Conservation (phyloP, 106 monocot species). For the Dioscorea alata region DNA sequence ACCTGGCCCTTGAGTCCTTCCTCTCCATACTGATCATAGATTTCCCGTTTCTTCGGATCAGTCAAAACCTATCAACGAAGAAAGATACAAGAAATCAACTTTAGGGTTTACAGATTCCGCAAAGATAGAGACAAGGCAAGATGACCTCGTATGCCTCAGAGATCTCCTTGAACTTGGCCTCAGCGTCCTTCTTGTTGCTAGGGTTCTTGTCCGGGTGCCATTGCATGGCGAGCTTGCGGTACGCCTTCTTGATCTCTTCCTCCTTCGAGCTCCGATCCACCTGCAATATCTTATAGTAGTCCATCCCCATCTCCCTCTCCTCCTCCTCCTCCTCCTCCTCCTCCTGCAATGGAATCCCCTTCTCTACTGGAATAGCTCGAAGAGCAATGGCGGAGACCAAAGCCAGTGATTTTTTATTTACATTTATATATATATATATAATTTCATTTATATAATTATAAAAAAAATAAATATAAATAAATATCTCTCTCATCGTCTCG, state of each 20-base stretch:
- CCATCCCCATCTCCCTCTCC: constrained; percentile 36
- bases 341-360: not conserved
- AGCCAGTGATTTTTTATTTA: no score
- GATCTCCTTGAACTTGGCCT: constrained; percentile 61
- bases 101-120: not conserved
- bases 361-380: not conserved
- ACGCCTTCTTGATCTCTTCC: constrained; percentile 60
- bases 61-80: constrained; percentile 41
- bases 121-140: not conserved
- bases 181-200: constrained; percentile 42
- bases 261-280: constrained; percentile 38
- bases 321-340: not conserved
- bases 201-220: constrained; percentile 75
- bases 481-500: no score
- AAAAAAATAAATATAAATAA: no score
- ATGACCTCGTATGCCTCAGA: constrained; percentile 68
- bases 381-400: no score
- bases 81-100: not conserved
- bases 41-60: constrained; percentile 54
- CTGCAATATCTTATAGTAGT: constrained; percentile 50
- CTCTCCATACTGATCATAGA: constrained; percentile 69
- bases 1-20: constrained; percentile 51
- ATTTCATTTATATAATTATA: no score
- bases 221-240: constrained; percentile 49
- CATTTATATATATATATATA: no score